These are phyloP conservation scores for Panus rudis DNA, from an alignment of 768 basidiomycete species.

Conservation along the genomic window DNA sequence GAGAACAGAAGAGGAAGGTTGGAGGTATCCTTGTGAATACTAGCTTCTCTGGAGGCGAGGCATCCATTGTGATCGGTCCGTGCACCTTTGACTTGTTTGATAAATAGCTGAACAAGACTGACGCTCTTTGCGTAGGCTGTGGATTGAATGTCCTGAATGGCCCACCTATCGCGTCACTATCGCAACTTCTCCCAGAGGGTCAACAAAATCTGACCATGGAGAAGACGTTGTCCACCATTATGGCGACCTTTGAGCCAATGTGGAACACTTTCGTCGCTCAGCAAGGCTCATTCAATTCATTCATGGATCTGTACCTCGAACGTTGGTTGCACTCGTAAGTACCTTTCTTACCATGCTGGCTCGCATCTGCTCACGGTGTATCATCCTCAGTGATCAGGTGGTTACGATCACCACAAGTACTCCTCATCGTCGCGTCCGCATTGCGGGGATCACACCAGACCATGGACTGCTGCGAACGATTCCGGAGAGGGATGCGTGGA, in stretches of 20 bases:
- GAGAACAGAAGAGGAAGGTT: slow-evolving; percentile 60
- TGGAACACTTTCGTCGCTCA: slow-evolving; percentile 67
- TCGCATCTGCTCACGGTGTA: neutral
- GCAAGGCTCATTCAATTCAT: slow-evolving; percentile 70
- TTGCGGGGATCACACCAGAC: slow-evolving; percentile 81
- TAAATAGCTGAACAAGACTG: neutral
- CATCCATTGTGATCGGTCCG: slow-evolving; percentile 78
- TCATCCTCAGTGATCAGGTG: slow-evolving; percentile 58
- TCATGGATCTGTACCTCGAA: slow-evolving; percentile 71
- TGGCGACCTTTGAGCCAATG: slow-evolving; percentile 70
- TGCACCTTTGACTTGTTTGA: neutral
- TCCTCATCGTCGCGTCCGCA: slow-evolving; percentile 66
- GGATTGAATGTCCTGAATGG: slow-evolving; percentile 84
- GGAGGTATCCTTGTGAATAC: slow-evolving; percentile 92
- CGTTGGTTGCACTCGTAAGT: slow-evolving; percentile 92
- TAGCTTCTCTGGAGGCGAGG: slow-evolving; percentile 63
- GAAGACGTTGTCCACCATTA: slow-evolving; percentile 62
- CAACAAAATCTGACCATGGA: slow-evolving; percentile 55
- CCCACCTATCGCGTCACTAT: slow-evolving; percentile 75
- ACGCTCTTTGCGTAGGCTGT: slow-evolving; percentile 48
- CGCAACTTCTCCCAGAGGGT: slow-evolving; percentile 48
- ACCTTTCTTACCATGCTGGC: neutral
- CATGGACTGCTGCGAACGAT: slow-evolving; percentile 83
- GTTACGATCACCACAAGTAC: slow-evolving; percentile 75
- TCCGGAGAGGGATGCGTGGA: slow-evolving; percentile 46